Percentiles rank a stretch among this genome's conserved stretches.
These are phyloP conservation scores for Trametes villosa DNA, from an alignment of 768 basidiomycete species.

Conservation along the genomic window DNA sequence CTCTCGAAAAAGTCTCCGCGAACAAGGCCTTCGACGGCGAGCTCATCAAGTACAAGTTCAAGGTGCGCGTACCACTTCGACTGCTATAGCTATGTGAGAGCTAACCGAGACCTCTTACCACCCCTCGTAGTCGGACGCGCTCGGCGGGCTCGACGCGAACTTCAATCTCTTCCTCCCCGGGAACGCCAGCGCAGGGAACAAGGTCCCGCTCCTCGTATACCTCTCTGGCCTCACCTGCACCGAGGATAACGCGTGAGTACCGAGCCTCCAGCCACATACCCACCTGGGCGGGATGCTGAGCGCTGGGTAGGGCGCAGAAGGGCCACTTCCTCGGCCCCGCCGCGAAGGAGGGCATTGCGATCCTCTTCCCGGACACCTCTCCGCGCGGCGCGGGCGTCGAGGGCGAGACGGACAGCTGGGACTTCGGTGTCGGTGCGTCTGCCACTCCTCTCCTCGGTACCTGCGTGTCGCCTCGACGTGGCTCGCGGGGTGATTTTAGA, in stretches of 20 bases:
- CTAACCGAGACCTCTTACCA: not conserved
- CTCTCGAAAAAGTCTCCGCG: conserved; percentile 70
- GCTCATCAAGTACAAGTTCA: conserved; percentile 86
- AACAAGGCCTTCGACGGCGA: conserved; percentile 84
- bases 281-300: too few species aligned
- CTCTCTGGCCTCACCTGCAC: conserved; percentile 89
- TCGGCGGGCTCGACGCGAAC: conserved; percentile 69
- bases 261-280: too few species aligned
- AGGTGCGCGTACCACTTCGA: conserved; percentile 46
- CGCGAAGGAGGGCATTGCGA: conserved; percentile 81
- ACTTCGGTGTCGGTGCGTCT: conserved; percentile 78
- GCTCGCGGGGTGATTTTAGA: too few species aligned
- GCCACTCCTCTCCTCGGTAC: not conserved
- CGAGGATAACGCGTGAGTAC: conserved; percentile 86
- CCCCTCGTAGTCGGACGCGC: conserved; percentile 60
- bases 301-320: conserved; percentile 74
- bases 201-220: conserved; percentile 78
- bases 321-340: conserved; percentile 91
- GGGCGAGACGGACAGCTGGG: conserved; percentile 83
- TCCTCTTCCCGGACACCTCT: conserved; percentile 95
- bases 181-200: conserved; percentile 47
- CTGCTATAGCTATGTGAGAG: not conserved
- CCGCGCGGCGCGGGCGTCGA: conserved; percentile 89
- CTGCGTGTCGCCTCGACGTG: too few species aligned
- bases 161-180: conserved; percentile 92